Base-by-base conservation (phyloP, 2,329 filamentous ascomycete species). In the Diaporthe amygdali region DNA sequence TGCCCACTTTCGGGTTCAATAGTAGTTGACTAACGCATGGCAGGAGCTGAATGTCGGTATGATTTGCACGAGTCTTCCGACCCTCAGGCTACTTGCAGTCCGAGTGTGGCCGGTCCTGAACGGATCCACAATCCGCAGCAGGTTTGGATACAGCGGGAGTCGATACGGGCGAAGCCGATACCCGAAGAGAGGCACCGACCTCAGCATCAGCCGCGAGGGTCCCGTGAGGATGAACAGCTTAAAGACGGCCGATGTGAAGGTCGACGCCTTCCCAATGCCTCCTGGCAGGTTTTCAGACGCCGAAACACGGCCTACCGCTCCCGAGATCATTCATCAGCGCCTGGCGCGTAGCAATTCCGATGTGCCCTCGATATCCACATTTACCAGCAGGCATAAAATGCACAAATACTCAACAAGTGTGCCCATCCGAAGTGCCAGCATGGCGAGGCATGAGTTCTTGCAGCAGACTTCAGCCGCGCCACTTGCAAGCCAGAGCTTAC, bases 21-120 rank as follows among this genome's bases (percentile, higher is more conserved):
- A n/a, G n/a, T n/a, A n/a, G n/a, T n/a, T n/a, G n/a, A n/a, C n/a
- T n/a, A n/a, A n/a, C n/a, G n/a, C n/a, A n/a, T n/a, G n/a, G n/a
- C n/a, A n/a, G n/a, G 80, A 82, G 68, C 75, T 80, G 55, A 77
- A 78, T 68, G 75, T 80, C n/a, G 78, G 78, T 68, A 78, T 81
- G 64, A 78, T 81, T 2, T 82, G 79, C 73, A 73, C 78, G 2
- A 64, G 59, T 10, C 59, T 64, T 2, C 59, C 59, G 22, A 49
- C 59, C 2, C 30, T 64, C 14, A 25, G 59, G 15, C 7, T 64
- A 2, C 30, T 64, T 4, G 59, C 44, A 6, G 44, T 64, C 30
- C 25, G 44, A 20, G 12, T 37, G 8, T 64, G 59, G 59, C 59
- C 59, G 9, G 59, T 49, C 14, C 30, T 64, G 14, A 64, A 37